Base-by-base conservation (phyloP, 306 rosid genomes). In the Boehmeria nivea region DNA sequence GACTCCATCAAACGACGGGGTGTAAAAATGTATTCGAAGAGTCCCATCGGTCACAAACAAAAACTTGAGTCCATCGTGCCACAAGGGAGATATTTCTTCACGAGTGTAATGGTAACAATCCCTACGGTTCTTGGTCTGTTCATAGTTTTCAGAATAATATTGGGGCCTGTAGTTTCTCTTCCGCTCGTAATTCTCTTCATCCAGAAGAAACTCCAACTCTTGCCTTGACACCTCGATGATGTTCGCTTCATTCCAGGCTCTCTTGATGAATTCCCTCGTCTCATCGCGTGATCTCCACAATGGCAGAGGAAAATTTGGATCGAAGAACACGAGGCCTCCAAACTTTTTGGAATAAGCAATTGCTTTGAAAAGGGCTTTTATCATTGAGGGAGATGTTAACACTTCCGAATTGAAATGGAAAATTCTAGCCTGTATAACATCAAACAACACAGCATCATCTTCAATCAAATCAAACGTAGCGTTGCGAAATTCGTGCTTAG, bases 41-140 rank as follows among this genome's bases (percentile, higher is more conserved):
- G 95, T 93, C 65, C 96, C 99, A 62, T 87, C 95, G 0, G 96
- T 87, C 64, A 93, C 95, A 17, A 85, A 75, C 60, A 87, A 64
- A 50, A 81, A 39, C 43, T 83, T 93, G 54, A 87, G 94, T 13
- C 44, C 39, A 43, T 79, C 83, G 15, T 93, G 96, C 95, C 96
- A 93, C 69, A 87, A 45, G 0, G 89, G 88, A 15, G 90, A 44
- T 60, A 93, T 60, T 59, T 93, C 99, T 71, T 87, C 90, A 1
- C 68, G 64, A 0, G 80, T 83, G 68, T 81, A 87, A 72, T 93
- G 99, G 72, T 93, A 83, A 68, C 80, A 76, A 48, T 93, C 87
- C 51, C 72, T 76, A 21, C 70, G 66, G 60, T 70, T 76, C 79
- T 87, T 93, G 67, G 95, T 81, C 36, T 85, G 76, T 74, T 83